phyloP scores from a whole-genome alignment of 2,329 filamentous ascomycete genomes.

The Fragosphaeria purpurea region DNA sequence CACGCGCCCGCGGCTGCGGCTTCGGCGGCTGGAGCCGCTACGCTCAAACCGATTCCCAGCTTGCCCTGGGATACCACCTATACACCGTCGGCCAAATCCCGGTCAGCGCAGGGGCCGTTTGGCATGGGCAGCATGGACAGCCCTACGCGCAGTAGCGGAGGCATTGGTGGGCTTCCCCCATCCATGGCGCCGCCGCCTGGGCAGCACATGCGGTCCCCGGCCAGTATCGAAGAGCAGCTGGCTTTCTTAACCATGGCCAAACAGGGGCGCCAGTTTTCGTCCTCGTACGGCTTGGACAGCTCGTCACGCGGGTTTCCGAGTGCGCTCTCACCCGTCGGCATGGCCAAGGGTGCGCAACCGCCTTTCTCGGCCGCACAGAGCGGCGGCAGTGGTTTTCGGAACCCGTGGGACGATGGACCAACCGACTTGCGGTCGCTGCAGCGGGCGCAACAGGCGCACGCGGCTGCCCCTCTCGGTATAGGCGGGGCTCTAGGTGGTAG shows the following conservation, averaged over 20 bases:
- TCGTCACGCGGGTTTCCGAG: slow-evolving; percentile 12
- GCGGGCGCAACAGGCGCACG: slow-evolving; percentile 10
- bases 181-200: not conserved
- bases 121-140: not conserved
- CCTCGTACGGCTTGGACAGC: slow-evolving; percentile 4
- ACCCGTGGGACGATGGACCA: slow-evolving; percentile 1
- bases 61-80: slow-evolving; percentile 34
- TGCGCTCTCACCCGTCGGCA: slow-evolving; percentile 10
- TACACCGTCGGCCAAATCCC: slow-evolving; percentile 2
- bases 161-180: not conserved
- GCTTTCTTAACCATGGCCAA: slow-evolving; percentile 7
- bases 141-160: not conserved
- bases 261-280: slow-evolving; percentile 2
- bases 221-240: slow-evolving; percentile 11
- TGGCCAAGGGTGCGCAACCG: not conserved
- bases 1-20: not conserved
- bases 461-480: slow-evolving; percentile 2
- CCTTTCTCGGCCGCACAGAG: not conserved
- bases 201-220: not conserved
- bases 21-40: not conserved
- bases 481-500: not conserved
- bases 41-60: slow-evolving; percentile 27
- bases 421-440: slow-evolving; percentile 2
- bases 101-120: not conserved
- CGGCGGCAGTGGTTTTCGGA: slow-evolving; percentile 1